A percentile compares a stretch with the other conserved stretches of the same genome.
Conservation (phyloP, 2,329 filamentous ascomycete species). For the Phoma sp. region DNA sequence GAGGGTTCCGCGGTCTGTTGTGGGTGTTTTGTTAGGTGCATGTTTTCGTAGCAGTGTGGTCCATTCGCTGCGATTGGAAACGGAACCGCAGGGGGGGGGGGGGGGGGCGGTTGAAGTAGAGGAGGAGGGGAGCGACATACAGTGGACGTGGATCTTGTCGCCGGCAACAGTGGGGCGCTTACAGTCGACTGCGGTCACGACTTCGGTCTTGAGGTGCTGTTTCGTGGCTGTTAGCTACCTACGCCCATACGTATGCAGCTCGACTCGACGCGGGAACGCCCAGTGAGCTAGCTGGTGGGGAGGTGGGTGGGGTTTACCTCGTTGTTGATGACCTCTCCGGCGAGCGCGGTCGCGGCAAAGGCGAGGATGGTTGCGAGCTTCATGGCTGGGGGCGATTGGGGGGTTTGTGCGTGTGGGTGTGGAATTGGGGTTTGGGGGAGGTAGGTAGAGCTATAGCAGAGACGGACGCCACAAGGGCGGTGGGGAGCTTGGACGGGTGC, state of each 20-base stretch:
- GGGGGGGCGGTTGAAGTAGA: neutral
- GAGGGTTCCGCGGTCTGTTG: conserved; percentile 73
- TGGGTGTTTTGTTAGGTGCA: conserved; percentile 46
- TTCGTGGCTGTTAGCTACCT: conserved; percentile 24
- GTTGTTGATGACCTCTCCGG: conserved; percentile 41
- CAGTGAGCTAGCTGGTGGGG: neutral
- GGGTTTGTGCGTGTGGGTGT: neutral
- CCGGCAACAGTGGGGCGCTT: conserved; percentile 72
- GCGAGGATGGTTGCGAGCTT: conserved; percentile 55
- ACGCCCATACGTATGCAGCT: conserved; percentile 1
- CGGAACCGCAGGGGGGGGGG: no score
- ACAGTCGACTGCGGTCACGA: conserved; percentile 76
- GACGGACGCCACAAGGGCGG: conserved; percentile 10
- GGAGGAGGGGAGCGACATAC: neutral
- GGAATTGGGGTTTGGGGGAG: conserved; percentile 2
- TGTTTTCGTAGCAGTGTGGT: neutral
- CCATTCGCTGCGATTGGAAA: no score
- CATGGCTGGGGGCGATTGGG: conserved; percentile 44
- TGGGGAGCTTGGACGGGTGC: conserved; percentile 5
- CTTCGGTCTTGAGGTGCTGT: conserved; percentile 75
- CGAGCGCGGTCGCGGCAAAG: conserved; percentile 55
- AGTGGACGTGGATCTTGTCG: conserved; percentile 82
- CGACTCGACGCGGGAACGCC: neutral
- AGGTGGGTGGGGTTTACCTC: conserved; percentile 22
- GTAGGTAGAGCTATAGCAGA: neutral